phyloP scores from a whole-genome alignment of 352 stramenopile species.

The Phytophthora multivora region DNA sequence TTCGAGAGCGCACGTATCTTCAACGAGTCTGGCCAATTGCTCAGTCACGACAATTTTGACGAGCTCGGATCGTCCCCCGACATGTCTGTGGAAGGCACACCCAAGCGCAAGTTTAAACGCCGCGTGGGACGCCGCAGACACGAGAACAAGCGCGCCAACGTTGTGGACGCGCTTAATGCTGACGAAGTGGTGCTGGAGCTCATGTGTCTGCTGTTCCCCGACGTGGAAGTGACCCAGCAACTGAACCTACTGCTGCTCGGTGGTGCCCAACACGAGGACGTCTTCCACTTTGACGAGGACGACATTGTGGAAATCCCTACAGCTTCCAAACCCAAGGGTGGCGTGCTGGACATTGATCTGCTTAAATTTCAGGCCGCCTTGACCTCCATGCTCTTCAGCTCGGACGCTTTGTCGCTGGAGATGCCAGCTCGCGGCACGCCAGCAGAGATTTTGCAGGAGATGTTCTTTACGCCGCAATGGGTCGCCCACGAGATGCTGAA shows the following conservation, averaged over 20 bases:
- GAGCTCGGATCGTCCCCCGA: slow-evolving; percentile 66
- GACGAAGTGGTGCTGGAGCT: slow-evolving; percentile 82
- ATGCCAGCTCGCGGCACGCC: slow-evolving; percentile 36
- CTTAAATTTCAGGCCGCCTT: slow-evolving; percentile 68
- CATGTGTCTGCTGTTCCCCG: slow-evolving; percentile 67
- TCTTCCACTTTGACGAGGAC: slow-evolving; percentile 83
- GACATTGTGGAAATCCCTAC: slow-evolving; percentile 31
- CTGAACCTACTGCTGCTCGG: slow-evolving; percentile 73
- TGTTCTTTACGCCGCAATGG: slow-evolving; percentile 58
- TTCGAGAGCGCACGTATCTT: slow-evolving; percentile 83
- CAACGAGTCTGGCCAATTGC: slow-evolving; percentile 70
- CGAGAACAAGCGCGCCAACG: slow-evolving; percentile 48
- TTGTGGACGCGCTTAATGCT: slow-evolving; percentile 41
- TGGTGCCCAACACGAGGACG: slow-evolving; percentile 50
- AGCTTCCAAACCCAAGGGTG: slow-evolving; percentile 4
- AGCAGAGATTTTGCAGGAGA: slow-evolving; percentile 39
- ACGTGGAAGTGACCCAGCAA: slow-evolving; percentile 80
- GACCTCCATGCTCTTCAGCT: slow-evolving; percentile 51
- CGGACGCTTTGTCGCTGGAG: slow-evolving; percentile 18
- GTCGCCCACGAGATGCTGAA: slow-evolving; percentile 48
- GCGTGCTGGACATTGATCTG: slow-evolving; percentile 57
- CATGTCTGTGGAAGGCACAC: slow-evolving; percentile 13
- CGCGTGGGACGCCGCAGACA: slow-evolving; percentile 62
- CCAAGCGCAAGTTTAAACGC: slow-evolving; percentile 64
- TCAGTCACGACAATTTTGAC: slow-evolving; percentile 77